Evolutionary conservation across 768 basidiomycete genomes (phyloP).

Genomic region (Phanerodontia chrysosporium): DNA sequence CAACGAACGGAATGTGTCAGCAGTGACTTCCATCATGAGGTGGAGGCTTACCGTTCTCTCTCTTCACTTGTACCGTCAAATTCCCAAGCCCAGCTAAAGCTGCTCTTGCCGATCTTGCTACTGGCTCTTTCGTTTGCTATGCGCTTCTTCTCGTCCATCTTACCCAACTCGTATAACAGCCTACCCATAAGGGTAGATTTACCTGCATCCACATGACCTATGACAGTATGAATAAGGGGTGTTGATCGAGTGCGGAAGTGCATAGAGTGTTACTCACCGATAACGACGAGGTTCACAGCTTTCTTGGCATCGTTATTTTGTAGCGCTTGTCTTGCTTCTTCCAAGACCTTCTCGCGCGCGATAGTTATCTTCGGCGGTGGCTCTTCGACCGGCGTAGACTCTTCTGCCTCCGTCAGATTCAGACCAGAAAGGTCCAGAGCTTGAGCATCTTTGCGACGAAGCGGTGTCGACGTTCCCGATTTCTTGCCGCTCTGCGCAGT

Average conservation of each 20-base stretch:
- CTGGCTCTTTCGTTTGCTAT: constrained; percentile 86
- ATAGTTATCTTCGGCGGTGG: constrained; percentile 61
- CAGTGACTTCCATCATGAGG: background rate
- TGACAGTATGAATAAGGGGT: background rate
- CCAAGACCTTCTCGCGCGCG: constrained; percentile 77
- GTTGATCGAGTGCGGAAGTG: background rate
- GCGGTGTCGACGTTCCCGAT: constrained; percentile 42
- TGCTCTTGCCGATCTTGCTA: constrained; percentile 85
- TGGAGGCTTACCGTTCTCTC: constrained; percentile 67
- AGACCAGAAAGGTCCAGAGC: constrained; percentile 72
- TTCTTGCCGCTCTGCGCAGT: constrained; percentile 22
- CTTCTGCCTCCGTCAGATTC: constrained; percentile 53
- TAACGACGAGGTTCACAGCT: constrained; percentile 82
- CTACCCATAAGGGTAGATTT: constrained; percentile 98
- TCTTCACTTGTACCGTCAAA: constrained; percentile 92
- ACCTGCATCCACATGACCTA: constrained; percentile 98
- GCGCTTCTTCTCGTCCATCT: constrained; percentile 80
- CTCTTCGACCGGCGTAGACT: constrained; percentile 34
- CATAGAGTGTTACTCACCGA: too few relatives aligned
- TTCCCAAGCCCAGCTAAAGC: constrained; percentile 98
- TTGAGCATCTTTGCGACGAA: constrained; percentile 44
- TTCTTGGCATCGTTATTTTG: constrained; percentile 55
- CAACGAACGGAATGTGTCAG: too few relatives aligned
- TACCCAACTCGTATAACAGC: constrained; percentile 86
- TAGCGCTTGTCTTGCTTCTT: constrained; percentile 62